These are phyloP conservation scores for Fusarium siculi DNA, from an alignment of 2,329 filamentous ascomycete genomes.

Conservation along the genomic window DNA sequence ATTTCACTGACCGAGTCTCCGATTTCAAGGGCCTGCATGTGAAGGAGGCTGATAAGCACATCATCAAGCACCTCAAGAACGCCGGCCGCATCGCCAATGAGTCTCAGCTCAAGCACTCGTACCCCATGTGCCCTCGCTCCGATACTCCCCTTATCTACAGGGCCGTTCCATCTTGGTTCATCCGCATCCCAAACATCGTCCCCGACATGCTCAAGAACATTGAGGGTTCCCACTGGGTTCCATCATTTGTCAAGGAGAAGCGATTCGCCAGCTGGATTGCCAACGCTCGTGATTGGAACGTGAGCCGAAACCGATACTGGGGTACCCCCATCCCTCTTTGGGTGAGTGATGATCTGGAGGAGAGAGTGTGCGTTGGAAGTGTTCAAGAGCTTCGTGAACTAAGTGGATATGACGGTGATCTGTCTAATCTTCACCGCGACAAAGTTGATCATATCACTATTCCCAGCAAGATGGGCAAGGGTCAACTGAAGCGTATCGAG, in stretches of 20 bases:
- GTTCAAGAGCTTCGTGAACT: constrained; percentile 84
- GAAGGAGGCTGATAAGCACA: constrained; percentile 91
- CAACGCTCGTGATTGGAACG: constrained; percentile 94
- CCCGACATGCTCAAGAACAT: constrained; percentile 93
- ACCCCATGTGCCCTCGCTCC: constrained; percentile 94
- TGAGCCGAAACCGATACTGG: constrained; percentile 95
- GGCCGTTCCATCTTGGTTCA: constrained; percentile 94
- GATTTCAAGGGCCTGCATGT: constrained; percentile 91
- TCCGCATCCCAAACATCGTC: constrained; percentile 84
- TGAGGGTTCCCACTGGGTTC: constrained; percentile 91
- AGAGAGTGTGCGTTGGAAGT: constrained; percentile 87
- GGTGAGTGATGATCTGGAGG: constrained; percentile 89
- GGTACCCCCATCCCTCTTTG: constrained; percentile 92
- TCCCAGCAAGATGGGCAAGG: constrained; percentile 88
- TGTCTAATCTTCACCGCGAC: constrained; percentile 89
- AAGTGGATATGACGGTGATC: constrained; percentile 84
- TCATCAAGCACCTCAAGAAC: constrained; percentile 87
- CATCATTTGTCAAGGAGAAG: constrained; percentile 88
- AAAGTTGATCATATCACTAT: constrained; percentile 96
- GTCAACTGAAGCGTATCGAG: constrained; percentile 79
- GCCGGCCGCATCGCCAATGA: constrained; percentile 83
- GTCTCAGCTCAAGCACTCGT: constrained; percentile 88
- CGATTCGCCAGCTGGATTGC: constrained; percentile 92
- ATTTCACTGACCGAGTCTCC: constrained; percentile 79
- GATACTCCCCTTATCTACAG: constrained; percentile 94